A percentile compares a stretch with the other conserved stretches of the same genome.
phyloP scores from a whole-genome alignment of 1,284 basidiomycete genomes.

The Fomes fomentarius region DNA sequence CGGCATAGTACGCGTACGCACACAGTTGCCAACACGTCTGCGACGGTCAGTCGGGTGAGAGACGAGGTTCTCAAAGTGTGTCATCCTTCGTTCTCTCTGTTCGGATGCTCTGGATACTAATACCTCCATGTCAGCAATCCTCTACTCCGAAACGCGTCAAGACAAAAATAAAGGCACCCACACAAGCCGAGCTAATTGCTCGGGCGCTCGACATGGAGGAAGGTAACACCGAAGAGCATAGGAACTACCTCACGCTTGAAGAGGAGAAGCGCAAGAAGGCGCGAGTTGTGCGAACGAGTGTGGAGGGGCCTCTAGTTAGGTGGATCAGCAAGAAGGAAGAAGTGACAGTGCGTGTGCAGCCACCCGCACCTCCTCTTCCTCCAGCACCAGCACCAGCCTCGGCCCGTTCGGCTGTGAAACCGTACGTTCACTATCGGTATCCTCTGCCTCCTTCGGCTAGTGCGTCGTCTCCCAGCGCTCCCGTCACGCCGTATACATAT shows the following conservation, averaged over 20 bases:
- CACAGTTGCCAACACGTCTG: slow-evolving; percentile 68
- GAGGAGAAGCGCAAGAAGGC: slow-evolving; percentile 80
- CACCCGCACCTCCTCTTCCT: slow-evolving; percentile 35
- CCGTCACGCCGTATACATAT: not conserved
- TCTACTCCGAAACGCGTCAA: slow-evolving; percentile 61
- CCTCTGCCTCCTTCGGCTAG: not conserved
- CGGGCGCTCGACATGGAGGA: slow-evolving; percentile 86
- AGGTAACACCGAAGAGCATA: slow-evolving; percentile 78
- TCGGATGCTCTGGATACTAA: too few species aligned
- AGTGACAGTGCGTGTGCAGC: slow-evolving; percentile 40
- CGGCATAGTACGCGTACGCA: slow-evolving; percentile 67
- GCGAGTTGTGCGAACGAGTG: slow-evolving; percentile 57
- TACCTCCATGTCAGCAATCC: not conserved
- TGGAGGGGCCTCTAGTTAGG: slow-evolving; percentile 74
- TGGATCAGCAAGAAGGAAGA: slow-evolving; percentile 74
- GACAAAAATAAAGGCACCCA: slow-evolving; percentile 51
- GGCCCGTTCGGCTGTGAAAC: slow-evolving; percentile 8
- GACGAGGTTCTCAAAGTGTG: slow-evolving; percentile 64
- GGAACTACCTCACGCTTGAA: slow-evolving; percentile 76
- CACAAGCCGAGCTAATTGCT: slow-evolving; percentile 81
- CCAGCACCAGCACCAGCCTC: slow-evolving; percentile 6
- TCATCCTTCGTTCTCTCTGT: not conserved
- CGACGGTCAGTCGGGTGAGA: slow-evolving; percentile 60
- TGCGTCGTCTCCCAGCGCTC: not conserved
- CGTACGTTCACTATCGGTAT: slow-evolving; percentile 1